A percentile compares a stretch with the other conserved stretches of the same genome.
phyloP scores from a whole-genome alignment of 2,329 filamentous ascomycete species.

The Fusarium musae region DNA sequence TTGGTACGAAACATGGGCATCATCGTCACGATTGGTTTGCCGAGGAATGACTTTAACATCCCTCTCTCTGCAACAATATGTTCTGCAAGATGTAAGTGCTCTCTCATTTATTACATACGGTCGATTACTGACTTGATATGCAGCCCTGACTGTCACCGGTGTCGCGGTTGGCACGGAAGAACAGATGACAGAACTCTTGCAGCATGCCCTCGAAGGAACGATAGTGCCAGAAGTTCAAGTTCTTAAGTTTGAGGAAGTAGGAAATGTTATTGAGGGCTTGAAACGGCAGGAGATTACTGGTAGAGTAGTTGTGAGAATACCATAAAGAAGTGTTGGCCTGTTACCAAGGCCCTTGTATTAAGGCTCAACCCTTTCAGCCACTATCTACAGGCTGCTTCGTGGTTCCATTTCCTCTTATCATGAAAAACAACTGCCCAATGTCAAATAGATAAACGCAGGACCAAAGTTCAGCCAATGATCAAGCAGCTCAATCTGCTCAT shows the following conservation, averaged over 20 bases:
- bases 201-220: not conserved
- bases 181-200: conserved; percentile 30
- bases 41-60: conserved; percentile 43
- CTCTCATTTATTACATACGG: fast-evolving
- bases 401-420: not conserved
- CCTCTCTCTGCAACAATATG: conserved; percentile 40
- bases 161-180: conserved; percentile 35
- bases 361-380: not conserved
- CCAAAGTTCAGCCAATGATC: too few species aligned
- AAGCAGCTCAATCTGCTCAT: not conserved
- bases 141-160: conserved; percentile 30
- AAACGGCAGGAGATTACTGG: conserved; percentile 22
- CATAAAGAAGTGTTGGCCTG: not conserved
- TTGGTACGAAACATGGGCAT: conserved; percentile 43
- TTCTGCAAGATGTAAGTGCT: conserved; percentile 30
- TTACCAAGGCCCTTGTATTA: not conserved
- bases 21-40: conserved; percentile 43
- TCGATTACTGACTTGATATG: not conserved
- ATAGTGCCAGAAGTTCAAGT: conserved; percentile 16
- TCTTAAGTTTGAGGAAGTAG: conserved; percentile 13
- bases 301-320: conserved; percentile 31
- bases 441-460: not conserved
- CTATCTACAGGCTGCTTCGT: not conserved
- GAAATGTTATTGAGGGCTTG: conserved; percentile 8
- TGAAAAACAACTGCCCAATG: not conserved